These are phyloP conservation scores for Mycena pura DNA, from an alignment of 768 basidiomycete species.

Conservation along the genomic window DNA sequence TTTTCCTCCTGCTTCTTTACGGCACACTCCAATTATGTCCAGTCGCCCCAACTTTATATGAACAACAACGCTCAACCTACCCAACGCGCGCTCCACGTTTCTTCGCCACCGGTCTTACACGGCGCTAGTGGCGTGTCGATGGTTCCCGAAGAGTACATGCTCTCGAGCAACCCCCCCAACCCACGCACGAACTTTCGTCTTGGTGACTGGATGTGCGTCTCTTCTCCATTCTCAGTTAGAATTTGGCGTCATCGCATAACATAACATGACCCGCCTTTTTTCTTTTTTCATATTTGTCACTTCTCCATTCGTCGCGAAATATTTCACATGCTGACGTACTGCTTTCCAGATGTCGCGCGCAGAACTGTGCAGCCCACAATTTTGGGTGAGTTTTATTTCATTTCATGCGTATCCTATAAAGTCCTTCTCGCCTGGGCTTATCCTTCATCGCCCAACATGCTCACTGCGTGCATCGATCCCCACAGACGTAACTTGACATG, in stretches of 20 bases:
- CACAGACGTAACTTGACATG: constrained; percentile 78
- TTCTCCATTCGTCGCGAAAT: constrained; percentile 24
- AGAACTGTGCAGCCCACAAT: constrained; percentile 81
- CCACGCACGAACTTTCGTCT: constrained; percentile 68
- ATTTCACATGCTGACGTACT: constrained; percentile 33
- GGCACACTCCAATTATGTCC: constrained; percentile 30
- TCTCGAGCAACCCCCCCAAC: constrained; percentile 77
- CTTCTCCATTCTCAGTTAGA: constrained; percentile 11
- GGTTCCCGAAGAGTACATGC: constrained; percentile 51
- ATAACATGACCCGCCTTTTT: constrained; percentile 11
- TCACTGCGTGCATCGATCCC: constrained; percentile 56
- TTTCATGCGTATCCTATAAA: constrained; percentile 22
- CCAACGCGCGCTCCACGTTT: background rate
- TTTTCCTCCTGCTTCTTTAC: background rate
- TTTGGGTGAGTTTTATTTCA: constrained; percentile 68
- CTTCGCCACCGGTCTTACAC: constrained; percentile 9
- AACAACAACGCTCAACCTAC: constrained; percentile 34
- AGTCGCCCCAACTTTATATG: constrained; percentile 30
- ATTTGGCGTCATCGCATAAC: constrained; percentile 23
- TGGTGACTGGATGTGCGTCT: constrained; percentile 80
- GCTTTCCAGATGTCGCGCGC: constrained; percentile 62
- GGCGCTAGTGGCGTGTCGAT: constrained; percentile 28
- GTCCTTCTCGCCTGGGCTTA: constrained; percentile 3
- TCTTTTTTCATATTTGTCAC: constrained; percentile 22
- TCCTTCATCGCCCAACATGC: constrained; percentile 37